Conservation (phyloP, 495 filamentous ascomycete genomes). For the Xylaria intraflava region DNA sequence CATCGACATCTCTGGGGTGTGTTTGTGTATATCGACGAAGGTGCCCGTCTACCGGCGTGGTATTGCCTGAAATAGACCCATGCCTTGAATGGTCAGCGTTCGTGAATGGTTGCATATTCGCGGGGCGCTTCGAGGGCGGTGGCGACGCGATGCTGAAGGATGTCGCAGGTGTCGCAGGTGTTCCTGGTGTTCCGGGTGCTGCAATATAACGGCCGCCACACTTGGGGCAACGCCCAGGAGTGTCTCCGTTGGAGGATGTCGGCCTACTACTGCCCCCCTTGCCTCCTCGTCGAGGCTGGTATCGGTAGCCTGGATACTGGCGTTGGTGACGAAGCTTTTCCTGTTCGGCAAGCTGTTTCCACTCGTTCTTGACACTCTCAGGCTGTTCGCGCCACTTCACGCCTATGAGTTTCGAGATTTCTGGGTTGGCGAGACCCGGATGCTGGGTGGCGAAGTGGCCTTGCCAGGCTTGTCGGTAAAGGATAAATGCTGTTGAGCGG, state of each 20-base stretch:
- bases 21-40: constrained; percentile 22
- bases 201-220: constrained; percentile 59
- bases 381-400: constrained; percentile 78
- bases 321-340: constrained; percentile 86
- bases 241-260: constrained; percentile 33
- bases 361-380: constrained; percentile 70
- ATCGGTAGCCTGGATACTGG: constrained; percentile 89
- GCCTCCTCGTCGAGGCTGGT: constrained; percentile 77
- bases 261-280: constrained; percentile 32
- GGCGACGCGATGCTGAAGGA: constrained; percentile 35
- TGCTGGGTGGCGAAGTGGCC: constrained; percentile 69
- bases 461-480: constrained; percentile 94
- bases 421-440: constrained; percentile 88
- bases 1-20: constrained; percentile 27
- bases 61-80: constrained; percentile 17
- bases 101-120: constrained; percentile 18
- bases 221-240: constrained; percentile 50
- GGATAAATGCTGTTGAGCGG: constrained; percentile 73
- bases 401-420: constrained; percentile 97
- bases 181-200: constrained; percentile 47
- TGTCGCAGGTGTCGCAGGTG: constrained; percentile 48
- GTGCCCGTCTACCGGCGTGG: constrained; percentile 15
- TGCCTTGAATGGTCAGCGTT: constrained; percentile 25
- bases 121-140: constrained; percentile 3
- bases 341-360: constrained; percentile 90